phyloP scores from a whole-genome alignment of 805 yeast species.

The Pichia ethanolica region DNA sequence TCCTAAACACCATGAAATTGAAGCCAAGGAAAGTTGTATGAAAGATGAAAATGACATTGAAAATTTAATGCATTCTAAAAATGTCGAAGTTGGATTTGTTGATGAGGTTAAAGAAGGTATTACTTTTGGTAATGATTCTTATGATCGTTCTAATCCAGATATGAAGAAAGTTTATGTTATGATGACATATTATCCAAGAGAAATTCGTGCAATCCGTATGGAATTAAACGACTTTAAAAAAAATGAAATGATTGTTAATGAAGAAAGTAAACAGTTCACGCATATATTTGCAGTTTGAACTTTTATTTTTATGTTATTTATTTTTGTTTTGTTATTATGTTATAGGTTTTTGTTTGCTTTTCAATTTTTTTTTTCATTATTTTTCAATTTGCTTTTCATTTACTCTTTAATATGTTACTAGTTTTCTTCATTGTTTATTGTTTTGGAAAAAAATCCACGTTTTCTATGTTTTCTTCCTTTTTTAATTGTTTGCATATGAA shows the following conservation, averaged over 20 bases:
- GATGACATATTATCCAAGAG: slow-evolving; percentile 37
- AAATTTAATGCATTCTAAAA: not conserved
- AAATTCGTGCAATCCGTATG: slow-evolving; percentile 48
- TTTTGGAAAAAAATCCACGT: not conserved
- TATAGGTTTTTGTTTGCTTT: not conserved
- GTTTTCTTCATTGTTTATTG: slow-evolving; percentile 3
- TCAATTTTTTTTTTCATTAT: not conserved
- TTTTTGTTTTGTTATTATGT: not conserved
- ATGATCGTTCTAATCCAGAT: slow-evolving; percentile 46
- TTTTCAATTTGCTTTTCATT: not conserved
- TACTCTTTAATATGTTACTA: not conserved
- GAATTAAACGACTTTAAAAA: slow-evolving; percentile 62
- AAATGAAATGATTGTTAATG: slow-evolving; percentile 61
- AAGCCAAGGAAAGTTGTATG: slow-evolving; percentile 9
- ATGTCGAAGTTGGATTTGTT: slow-evolving; percentile 30
- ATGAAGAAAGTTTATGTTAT: slow-evolving; percentile 42
- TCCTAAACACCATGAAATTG: not conserved
- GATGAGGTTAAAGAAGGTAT: slow-evolving; percentile 41
- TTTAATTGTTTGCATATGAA: too few relatives aligned
- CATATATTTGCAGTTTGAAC: slow-evolving; percentile 47
- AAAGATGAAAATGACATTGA: not conserved
- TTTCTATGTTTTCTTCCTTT: too few relatives aligned
- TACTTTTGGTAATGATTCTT: slow-evolving; percentile 44
- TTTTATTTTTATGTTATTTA: not conserved
- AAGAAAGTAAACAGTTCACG: slow-evolving; percentile 49